Evolutionary conservation across 805 yeast species (phyloP), one percentile per base, ranked within the genome.

Genomic region (Priceomyces carsonii): DNA sequence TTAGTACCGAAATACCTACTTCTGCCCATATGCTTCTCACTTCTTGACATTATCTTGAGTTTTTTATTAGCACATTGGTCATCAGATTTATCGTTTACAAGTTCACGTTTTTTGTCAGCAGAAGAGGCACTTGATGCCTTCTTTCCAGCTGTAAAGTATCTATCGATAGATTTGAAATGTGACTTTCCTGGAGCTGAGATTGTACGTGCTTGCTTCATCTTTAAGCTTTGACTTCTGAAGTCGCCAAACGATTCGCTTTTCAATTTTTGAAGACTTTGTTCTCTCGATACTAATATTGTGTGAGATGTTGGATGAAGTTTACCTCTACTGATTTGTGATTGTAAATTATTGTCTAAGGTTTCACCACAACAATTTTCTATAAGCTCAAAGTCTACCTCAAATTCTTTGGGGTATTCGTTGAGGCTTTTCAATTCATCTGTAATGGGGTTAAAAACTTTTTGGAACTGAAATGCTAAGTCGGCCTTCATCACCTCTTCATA

Each of bases 391-490:
- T 74, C 71, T 7, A 62, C 51, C 14, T 56, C 61, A 19, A 71
- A 50, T 3, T 55, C 63, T 1, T 56, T 61, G 0, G 84, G 81
- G 8, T 82, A 63, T 3, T 71, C 75, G 46, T 76, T 78, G 44
- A 91, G 64, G 21, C 86, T 77, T 1, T 71, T 69, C n/a, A 87
- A 61, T 24, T 48, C 34, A 26, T 69, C 49, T 1, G 52, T 42
- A 2, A 57, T 32, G 0, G 96, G 95, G 54, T 90, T 77, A 59
- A 79, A 91, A 1, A 93, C 97, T 42, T 95, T 73, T 56, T 89
- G 97, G 55, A 69, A 85, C 51, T 75, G 81, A 56, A 93, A 93
- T 8, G 97, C 91, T 26, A 80, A 66, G 41, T 76, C 73, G 0
- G 99, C 98, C 31, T 69, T 65, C 20, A 63, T 53, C 34, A 79